Percentiles rank a stretch among this genome's conserved stretches.
Evolutionary conservation across 2,329 filamentous ascomycete species (phyloP).

Genomic region (Neofusicoccum laricinum): DNA sequence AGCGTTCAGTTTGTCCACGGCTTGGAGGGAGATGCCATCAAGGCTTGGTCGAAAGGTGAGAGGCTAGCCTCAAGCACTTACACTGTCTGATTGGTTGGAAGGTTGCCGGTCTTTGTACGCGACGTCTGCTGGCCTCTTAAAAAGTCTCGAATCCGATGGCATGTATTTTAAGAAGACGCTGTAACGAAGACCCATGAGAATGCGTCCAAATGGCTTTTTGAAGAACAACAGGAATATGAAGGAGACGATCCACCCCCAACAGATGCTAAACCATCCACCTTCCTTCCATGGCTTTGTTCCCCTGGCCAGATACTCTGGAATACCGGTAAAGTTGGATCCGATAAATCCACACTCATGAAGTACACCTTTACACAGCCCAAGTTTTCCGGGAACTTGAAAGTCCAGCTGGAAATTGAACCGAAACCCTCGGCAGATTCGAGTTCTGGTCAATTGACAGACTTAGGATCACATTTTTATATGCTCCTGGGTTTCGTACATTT

Average conservation of each 20-base stretch:
- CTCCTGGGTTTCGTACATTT: too few species aligned
- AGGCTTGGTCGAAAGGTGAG: background rate
- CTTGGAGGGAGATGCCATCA: background rate
- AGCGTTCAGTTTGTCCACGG: background rate
- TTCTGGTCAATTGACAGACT: too few species aligned
- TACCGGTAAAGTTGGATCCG: conserved; percentile 33
- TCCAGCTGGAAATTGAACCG: too few species aligned
- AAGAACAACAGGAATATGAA: background rate
- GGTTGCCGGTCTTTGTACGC: background rate
- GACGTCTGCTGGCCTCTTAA: background rate
- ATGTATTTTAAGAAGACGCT: background rate
- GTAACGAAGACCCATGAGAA: conserved; percentile 14
- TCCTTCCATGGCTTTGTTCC: background rate
- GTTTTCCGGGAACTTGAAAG: conserved; percentile 19
- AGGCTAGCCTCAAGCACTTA: background rate
- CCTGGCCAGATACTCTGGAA: conserved; percentile 35
- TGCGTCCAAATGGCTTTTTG: conserved; percentile 18
- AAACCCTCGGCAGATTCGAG: too few species aligned
- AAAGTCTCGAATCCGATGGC: background rate
- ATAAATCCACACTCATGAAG: conserved; percentile 34
- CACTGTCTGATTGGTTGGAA: too few species aligned
- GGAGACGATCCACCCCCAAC: too few species aligned
- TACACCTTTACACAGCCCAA: conserved; percentile 21
- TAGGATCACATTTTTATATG: too few species aligned
- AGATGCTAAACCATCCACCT: background rate